These are phyloP conservation scores for Penicillium sp. DNA, from an alignment of 2,329 filamentous ascomycete genomes.

Conservation along the genomic window DNA sequence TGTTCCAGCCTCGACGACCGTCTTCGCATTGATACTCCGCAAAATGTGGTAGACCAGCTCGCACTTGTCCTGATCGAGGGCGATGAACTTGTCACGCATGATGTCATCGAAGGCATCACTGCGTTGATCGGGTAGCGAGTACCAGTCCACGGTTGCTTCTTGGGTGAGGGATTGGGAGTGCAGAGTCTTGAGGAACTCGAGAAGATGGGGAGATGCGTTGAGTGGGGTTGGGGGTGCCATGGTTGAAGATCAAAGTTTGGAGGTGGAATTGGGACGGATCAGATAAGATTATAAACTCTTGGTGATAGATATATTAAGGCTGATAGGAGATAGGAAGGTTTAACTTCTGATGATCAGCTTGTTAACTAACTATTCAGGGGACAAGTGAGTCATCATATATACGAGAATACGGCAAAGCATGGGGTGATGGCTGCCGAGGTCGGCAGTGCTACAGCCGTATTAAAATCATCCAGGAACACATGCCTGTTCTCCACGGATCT, in stretches of 20 bases:
- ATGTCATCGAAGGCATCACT: constrained; percentile 42
- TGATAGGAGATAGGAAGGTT: background rate
- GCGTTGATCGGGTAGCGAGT: constrained; percentile 30
- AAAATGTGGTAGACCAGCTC: constrained; percentile 62
- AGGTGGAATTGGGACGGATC: background rate
- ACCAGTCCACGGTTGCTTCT: constrained; percentile 34
- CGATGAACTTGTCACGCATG: constrained; percentile 65
- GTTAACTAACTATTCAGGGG: background rate
- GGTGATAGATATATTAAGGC: background rate
- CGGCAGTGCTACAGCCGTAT: background rate
- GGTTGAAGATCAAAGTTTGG: background rate
- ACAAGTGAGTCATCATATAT: background rate
- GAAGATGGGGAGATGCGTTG: constrained; percentile 22
- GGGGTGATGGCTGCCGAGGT: background rate
- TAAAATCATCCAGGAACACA: background rate
- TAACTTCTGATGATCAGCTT: background rate
- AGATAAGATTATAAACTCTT: background rate
- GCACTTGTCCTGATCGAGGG: constrained; percentile 65
- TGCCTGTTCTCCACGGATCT: background rate
- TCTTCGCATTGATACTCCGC: constrained; percentile 55
- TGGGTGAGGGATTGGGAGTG: constrained; percentile 42
- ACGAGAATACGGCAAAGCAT: background rate
- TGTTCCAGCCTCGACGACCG: constrained; percentile 66
- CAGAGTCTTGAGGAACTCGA: constrained; percentile 39
- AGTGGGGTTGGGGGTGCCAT: constrained; percentile 28